Conservation (phyloP, 148 eudicot species). For the Rhododendron simsii region DNA sequence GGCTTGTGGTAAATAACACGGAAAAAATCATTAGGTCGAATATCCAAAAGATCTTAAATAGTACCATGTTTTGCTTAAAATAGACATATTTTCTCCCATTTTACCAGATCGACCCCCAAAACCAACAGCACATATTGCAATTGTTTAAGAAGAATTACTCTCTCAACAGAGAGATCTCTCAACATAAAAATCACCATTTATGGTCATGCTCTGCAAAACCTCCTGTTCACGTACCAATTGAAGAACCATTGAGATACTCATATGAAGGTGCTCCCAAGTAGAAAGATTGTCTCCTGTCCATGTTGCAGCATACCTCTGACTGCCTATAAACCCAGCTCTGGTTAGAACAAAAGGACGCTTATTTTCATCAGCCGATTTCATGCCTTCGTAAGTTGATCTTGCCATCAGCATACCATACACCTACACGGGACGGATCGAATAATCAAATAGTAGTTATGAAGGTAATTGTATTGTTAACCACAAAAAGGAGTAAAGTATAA, state of each 20-base stretch:
- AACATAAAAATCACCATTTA: background rate
- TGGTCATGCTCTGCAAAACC: background rate
- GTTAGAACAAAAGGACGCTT: constrained; percentile 97
- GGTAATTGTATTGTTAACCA: background rate
- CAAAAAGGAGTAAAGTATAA: background rate
- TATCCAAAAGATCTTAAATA: background rate
- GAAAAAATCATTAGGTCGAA: background rate
- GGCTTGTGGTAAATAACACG: background rate
- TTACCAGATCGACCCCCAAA: background rate
- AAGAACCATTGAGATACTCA: constrained; percentile 94
- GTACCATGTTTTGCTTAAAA: background rate
- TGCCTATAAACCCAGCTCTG: constrained; percentile 93
- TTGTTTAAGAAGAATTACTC: background rate
- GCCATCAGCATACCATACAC: constrained; percentile 99
- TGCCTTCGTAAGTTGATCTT: constrained; percentile 91
- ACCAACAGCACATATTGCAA: background rate
- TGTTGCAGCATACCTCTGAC: constrained; percentile 98
- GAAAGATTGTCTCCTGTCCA: constrained; percentile 99
- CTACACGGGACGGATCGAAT: constrained; percentile 26
- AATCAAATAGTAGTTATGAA: background rate
- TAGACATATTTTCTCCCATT: background rate
- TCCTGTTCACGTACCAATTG: constrained; percentile 67
- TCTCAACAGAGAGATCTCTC: background rate
- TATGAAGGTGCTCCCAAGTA: constrained; percentile 97
- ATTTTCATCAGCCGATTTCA: constrained; percentile 59